Evolutionary conservation across 129 eudicot genomes (phyloP), one percentile per base, ranked within the genome.

Genomic region (Pittosporum tobira): DNA sequence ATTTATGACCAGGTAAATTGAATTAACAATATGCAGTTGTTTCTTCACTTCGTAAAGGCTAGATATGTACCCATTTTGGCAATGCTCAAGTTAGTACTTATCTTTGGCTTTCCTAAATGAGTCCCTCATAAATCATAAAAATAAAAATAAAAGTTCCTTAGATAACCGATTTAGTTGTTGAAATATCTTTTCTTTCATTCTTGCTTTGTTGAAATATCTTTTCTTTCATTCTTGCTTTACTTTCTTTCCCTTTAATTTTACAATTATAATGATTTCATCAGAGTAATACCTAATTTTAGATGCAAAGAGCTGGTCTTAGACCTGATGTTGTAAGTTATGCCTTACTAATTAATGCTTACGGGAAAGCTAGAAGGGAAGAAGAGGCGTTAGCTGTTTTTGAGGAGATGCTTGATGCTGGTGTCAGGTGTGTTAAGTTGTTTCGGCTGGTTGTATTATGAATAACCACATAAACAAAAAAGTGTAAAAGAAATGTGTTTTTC

Each of bases 331-430:
- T 86, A 68, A 91, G 96, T 73, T 91, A 91, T 51, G 87, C 98
- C 16, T 61, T 87, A 64, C 94, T 91, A 46, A 80, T 91, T 53
- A 81, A 71, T 73, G 96, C 96, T 31, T 91, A 91, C 57, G 98
- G 98, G 48, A 91, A 83, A 79, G 98, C 98, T 42, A 81, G 98
- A 71, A 81, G 94, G 63, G 98, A 91, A 79, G 96, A 86, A 26
- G 98, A 91, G 65, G 98, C 98, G 42, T 70, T 86, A 54, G 96
- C 98, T 59, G 96, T 91, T 71, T 91, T 91, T 65, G 98, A 91
- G 60, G 98, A 91, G 74, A 91, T 91, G 98, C 84, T 91, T 48
- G 98, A 91, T 91, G 98, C 98, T 67, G 96, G 96, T 71, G 96
- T 91, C 74, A 87, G 96, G 98, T 90, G 53, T 58, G 72, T 53